These are phyloP conservation scores for Annona cherimola DNA, from an alignment of 164 flowering plant genomes.

Conservation along the genomic window DNA sequence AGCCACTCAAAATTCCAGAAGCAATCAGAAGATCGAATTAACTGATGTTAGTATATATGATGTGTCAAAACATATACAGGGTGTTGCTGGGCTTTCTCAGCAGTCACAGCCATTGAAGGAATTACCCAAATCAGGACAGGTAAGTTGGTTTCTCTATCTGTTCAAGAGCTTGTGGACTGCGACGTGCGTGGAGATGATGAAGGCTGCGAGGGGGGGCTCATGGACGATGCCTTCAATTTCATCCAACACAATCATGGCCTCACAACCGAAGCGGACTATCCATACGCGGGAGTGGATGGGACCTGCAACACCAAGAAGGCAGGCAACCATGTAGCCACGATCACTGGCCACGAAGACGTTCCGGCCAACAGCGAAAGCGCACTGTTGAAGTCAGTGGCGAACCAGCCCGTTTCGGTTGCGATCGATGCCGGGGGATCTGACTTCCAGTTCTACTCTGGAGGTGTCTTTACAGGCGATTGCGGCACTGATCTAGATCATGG, in stretches of 20 bases:
- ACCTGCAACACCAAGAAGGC: slow-evolving; percentile 7
- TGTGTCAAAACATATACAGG: background rate
- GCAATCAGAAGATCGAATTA: no score
- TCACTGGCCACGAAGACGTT: slow-evolving; percentile 5
- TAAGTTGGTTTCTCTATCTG: slow-evolving; percentile 10
- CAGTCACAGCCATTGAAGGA: slow-evolving; percentile 14
- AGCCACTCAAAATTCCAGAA: background rate
- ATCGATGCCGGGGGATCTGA: slow-evolving; percentile 4
- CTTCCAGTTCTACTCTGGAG: slow-evolving; percentile 15
- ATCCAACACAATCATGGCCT: slow-evolving; percentile 22
- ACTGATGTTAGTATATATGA: no score
- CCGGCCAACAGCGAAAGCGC: slow-evolving; percentile 8
- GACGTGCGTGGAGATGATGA: slow-evolving; percentile 7
- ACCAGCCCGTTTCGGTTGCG: slow-evolving; percentile 13
- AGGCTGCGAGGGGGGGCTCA: slow-evolving; percentile 20
- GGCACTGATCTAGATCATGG: slow-evolving; percentile 21
- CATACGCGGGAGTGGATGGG: slow-evolving; percentile 23
- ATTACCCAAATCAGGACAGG: slow-evolving; percentile 8
- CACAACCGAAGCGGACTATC: slow-evolving; percentile 23
- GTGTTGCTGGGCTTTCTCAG: slow-evolving; percentile 17
- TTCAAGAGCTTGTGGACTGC: slow-evolving; percentile 16
- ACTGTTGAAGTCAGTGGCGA: slow-evolving; percentile 9
- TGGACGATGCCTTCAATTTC: slow-evolving; percentile 24
- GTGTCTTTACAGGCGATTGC: slow-evolving; percentile 9
- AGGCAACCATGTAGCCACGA: slow-evolving; percentile 3